A percentile compares a stretch with the other conserved stretches of the same genome.
Conservation (phyloP, 495 filamentous ascomycete genomes). For the Xylaria nigripes region DNA sequence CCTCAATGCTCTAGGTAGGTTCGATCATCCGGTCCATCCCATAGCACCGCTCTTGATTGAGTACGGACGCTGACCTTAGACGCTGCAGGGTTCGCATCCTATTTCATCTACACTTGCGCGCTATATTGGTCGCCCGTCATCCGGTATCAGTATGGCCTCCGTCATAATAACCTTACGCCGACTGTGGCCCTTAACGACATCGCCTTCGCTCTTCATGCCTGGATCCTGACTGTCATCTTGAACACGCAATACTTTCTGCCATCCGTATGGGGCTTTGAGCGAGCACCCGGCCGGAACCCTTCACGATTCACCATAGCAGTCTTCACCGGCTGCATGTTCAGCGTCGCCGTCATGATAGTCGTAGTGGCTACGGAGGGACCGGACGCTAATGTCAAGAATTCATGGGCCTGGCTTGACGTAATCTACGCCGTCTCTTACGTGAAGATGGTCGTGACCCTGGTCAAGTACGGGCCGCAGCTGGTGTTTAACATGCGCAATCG, state of each 20-base stretch:
- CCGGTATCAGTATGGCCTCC: constrained; percentile 72
- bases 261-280: constrained; percentile 65
- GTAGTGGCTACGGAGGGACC: constrained; percentile 49
- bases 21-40: constrained; percentile 14
- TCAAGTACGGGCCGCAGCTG: constrained; percentile 90
- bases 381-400: constrained; percentile 34
- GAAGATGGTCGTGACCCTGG: constrained; percentile 78
- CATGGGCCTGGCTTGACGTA: constrained; percentile 42
- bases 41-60: constrained; percentile 38
- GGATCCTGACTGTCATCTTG: constrained; percentile 55
- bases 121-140: constrained; percentile 76
- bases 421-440: constrained; percentile 76
- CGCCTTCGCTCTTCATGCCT: constrained; percentile 71
- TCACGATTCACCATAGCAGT: constrained; percentile 60
- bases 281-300: constrained; percentile 40
- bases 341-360: constrained; percentile 46
- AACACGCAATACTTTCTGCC: constrained; percentile 68
- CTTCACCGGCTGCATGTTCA: constrained; percentile 55
- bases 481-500: constrained; percentile 71
- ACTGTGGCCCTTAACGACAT: constrained; percentile 89
- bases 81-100: constrained; percentile 61
- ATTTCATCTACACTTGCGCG: constrained; percentile 59
- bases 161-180: constrained; percentile 62
- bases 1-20: constrained; percentile 72
- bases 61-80: constrained; percentile 6